phyloP scores from a whole-genome alignment of 495 filamentous ascomycete genomes.

The Chaetomium cochliodes region DNA sequence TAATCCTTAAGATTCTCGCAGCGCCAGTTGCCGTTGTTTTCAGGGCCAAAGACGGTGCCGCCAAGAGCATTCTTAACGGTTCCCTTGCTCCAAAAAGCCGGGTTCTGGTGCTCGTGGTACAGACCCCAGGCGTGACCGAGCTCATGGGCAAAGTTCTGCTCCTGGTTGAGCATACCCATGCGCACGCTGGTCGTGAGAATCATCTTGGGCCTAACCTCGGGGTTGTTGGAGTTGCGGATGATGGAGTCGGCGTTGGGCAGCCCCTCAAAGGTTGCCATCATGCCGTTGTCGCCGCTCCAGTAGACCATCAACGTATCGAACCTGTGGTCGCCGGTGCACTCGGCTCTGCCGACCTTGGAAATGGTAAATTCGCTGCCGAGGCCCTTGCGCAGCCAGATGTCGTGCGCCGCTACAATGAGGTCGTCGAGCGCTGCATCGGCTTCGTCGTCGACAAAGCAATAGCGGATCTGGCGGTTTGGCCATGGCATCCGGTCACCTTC shows the following conservation, averaged over 20 bases:
- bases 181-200: background rate
- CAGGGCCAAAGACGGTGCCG: background rate
- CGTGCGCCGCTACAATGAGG: background rate
- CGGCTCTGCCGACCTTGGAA: background rate
- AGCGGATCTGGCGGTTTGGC: conserved; percentile 18
- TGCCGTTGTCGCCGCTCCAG: conserved; percentile 12
- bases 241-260: background rate
- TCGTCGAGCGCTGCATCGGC: background rate
- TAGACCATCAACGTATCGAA: background rate
- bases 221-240: background rate
- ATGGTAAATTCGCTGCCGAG: conserved; percentile 2
- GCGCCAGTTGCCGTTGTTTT: conserved; percentile 11
- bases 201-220: conserved; percentile 4
- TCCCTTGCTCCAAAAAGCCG: conserved; percentile 11
- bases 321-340: background rate
- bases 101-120: conserved; percentile 26
- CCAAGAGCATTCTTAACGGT: background rate
- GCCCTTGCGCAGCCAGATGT: conserved; percentile 6
- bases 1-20: conserved; percentile 17
- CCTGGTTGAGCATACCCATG: conserved; percentile 17
- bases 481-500: background rate
- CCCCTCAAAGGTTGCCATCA: conserved; percentile 2
- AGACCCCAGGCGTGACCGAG: conserved; percentile 27
- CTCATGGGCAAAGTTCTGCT: conserved; percentile 26
- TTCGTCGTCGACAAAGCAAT: conserved; percentile 19